Evolutionary conservation across 2,329 filamentous ascomycete species (phyloP).

Genomic region (Tolypocladium ophioglossoides): DNA sequence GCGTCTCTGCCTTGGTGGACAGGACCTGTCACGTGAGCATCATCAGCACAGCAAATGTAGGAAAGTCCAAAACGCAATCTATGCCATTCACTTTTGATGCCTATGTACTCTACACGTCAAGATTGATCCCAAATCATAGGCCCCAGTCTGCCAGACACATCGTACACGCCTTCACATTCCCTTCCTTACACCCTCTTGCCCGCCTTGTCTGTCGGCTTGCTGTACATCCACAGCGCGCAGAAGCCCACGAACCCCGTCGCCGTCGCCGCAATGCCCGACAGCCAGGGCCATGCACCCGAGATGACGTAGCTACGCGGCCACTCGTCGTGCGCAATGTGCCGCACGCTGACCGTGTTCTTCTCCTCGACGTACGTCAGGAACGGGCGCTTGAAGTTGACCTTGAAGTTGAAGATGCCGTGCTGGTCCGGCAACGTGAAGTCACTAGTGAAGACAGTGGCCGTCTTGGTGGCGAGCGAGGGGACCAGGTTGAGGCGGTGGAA

Average conservation of each 20-base stretch:
- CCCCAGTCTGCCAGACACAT: neutral
- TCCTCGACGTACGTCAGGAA: slow-evolving; percentile 85
- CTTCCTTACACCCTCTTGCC: slow-evolving; percentile 16
- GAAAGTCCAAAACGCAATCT: too few relatives aligned
- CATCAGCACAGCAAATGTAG: too few relatives aligned
- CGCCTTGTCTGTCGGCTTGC: slow-evolving; percentile 31
- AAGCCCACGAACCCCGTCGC: slow-evolving; percentile 78
- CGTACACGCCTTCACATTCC: neutral
- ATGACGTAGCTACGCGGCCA: slow-evolving; percentile 88
- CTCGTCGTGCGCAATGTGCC: slow-evolving; percentile 96
- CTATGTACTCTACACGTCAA: neutral
- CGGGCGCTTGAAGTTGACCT: slow-evolving; percentile 91
- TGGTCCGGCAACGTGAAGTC: slow-evolving; percentile 85
- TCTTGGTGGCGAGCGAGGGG: slow-evolving; percentile 44
- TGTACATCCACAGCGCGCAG: slow-evolving; percentile 78
- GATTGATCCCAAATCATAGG: neutral
- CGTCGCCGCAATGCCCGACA: slow-evolving; percentile 76
- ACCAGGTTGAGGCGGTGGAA: slow-evolving; percentile 79
- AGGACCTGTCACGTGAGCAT: too few relatives aligned
- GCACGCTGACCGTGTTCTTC: slow-evolving; percentile 88
- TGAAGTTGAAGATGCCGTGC: slow-evolving; percentile 98
- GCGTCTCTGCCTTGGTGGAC: too few relatives aligned
- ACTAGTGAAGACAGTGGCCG: slow-evolving; percentile 62
- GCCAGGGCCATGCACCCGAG: slow-evolving; percentile 88
- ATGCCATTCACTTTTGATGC: neutral